These are phyloP conservation scores for Emergomyces pasteurianus DNA, from an alignment of 2,329 filamentous ascomycete genomes.

Conservation along the genomic window DNA sequence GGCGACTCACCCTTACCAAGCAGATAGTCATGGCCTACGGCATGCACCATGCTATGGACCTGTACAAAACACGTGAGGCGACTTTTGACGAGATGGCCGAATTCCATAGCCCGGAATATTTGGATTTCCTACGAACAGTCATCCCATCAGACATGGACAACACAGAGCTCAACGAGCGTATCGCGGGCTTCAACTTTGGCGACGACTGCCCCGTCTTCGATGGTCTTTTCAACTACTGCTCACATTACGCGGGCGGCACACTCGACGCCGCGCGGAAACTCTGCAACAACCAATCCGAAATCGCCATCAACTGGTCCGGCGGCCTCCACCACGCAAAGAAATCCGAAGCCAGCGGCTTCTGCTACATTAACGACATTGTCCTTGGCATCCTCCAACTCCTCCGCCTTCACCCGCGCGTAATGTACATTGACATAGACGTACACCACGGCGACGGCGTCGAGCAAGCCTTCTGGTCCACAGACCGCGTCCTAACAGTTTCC, in stretches of 20 bases:
- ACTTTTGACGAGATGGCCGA: constrained; percentile 76
- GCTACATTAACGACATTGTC: constrained; percentile 98
- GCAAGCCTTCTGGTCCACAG: constrained; percentile 80
- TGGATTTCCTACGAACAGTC: constrained; percentile 72
- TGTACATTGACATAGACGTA: constrained; percentile 92
- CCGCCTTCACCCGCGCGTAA: constrained; percentile 66
- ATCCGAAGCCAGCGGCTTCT: constrained; percentile 86
- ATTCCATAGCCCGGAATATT: constrained; percentile 81
- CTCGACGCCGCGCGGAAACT: constrained; percentile 86
- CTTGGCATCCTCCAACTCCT: constrained; percentile 82
- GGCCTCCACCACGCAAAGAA: constrained; percentile 95
- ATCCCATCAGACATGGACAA: constrained; percentile 58
- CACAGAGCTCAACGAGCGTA: constrained; percentile 42
- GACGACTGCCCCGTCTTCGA: constrained; percentile 96
- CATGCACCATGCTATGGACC: constrained; percentile 93
- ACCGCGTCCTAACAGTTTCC: constrained; percentile 82
- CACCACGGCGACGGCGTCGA: constrained; percentile 87
- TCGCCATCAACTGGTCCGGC: constrained; percentile 95
- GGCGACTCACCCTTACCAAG: constrained; percentile 90
- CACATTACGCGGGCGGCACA: constrained; percentile 80
- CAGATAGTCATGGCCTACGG: constrained; percentile 90
- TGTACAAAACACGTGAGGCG: constrained; percentile 72
- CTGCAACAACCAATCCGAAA: constrained; percentile 74
- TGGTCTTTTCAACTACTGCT: constrained; percentile 88
- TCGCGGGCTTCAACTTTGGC: constrained; percentile 70